These are phyloP conservation scores for Solanum appendiculatum DNA, from an alignment of 257 asterid genomes.

Conservation along the genomic window DNA sequence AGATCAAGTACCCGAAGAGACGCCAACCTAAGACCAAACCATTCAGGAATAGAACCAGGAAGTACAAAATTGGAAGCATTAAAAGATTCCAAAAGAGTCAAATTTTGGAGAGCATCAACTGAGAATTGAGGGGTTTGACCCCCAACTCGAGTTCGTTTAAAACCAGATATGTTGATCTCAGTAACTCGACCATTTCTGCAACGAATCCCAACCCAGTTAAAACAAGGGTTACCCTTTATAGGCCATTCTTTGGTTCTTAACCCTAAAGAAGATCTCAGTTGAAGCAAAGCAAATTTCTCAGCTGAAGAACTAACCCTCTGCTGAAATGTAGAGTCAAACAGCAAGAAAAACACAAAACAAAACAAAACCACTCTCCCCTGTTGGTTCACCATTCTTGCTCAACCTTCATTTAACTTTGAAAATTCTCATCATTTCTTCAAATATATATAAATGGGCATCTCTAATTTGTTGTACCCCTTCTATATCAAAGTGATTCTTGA, in stretches of 20 bases:
- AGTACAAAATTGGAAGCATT: slow-evolving; percentile 72
- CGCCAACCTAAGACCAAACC: slow-evolving; percentile 56
- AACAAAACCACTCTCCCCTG: slow-evolving; percentile 25
- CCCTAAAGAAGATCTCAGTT: slow-evolving; percentile 93
- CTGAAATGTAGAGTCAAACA: slow-evolving; percentile 37
- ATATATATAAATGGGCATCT: background rate
- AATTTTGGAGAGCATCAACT: slow-evolving; percentile 64
- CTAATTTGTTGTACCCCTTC: background rate
- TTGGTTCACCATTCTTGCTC: slow-evolving; percentile 60
- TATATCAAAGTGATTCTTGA: slow-evolving; percentile 1
- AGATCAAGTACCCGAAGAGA: slow-evolving; percentile 84
- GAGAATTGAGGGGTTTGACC: slow-evolving; percentile 66
- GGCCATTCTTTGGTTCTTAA: slow-evolving; percentile 87
- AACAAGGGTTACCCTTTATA: slow-evolving; percentile 68
- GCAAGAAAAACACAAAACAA: slow-evolving; percentile 24
- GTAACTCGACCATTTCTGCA: slow-evolving; percentile 63
- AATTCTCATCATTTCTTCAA: slow-evolving; percentile 13
- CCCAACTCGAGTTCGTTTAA: slow-evolving; percentile 70
- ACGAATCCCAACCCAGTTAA: slow-evolving; percentile 54
- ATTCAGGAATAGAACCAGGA: slow-evolving; percentile 62
- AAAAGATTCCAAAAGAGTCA: slow-evolving; percentile 49
- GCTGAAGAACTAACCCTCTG: slow-evolving; percentile 43
- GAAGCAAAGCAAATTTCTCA: slow-evolving; percentile 62
- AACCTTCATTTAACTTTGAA: slow-evolving; percentile 55
- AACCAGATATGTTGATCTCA: slow-evolving; percentile 72